Conservation (phyloP, 352 stramenopile genomes). For the Globisporangium takayamanum region DNA sequence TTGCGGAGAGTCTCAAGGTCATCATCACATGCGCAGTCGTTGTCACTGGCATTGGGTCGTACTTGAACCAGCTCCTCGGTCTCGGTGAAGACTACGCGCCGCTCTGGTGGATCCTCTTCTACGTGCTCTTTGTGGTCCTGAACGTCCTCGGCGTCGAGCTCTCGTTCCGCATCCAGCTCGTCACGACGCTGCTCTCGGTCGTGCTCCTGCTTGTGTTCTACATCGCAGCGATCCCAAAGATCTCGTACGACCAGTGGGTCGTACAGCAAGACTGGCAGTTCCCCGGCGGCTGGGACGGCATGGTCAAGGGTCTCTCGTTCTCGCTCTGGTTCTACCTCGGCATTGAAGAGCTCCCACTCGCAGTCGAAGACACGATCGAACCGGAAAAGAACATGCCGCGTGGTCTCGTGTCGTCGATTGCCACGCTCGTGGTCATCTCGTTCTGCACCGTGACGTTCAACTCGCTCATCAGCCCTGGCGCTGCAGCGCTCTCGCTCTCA, state of each 20-base stretch:
- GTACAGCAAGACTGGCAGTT: constrained; percentile 38
- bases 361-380: constrained; percentile 61
- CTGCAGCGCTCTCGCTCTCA: constrained; percentile 31
- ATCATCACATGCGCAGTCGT: constrained; percentile 55
- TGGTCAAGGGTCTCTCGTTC: constrained; percentile 55
- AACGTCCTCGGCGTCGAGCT: constrained; percentile 56
- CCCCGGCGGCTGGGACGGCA: constrained; percentile 31
- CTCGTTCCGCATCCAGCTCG: constrained; percentile 57
- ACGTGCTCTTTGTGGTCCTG: constrained; percentile 52
- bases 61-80: constrained; percentile 50
- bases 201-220: constrained; percentile 62
- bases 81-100: constrained; percentile 30
- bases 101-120: constrained; percentile 59
- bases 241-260: constrained; percentile 57
- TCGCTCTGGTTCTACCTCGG: constrained; percentile 68
- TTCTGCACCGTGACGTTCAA: constrained; percentile 65
- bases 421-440: constrained; percentile 37
- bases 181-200: constrained; percentile 49
- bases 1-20: constrained; percentile 67
- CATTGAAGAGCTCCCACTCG: constrained; percentile 60
- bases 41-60: constrained; percentile 58
- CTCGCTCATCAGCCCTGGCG: constrained; percentile 54
- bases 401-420: constrained; percentile 52
- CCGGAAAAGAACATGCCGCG: constrained; percentile 51
- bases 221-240: constrained; percentile 41